Conservation (phyloP, 495 filamentous ascomycete species). For the Hyphodiscus hymeniophilus region DNA sequence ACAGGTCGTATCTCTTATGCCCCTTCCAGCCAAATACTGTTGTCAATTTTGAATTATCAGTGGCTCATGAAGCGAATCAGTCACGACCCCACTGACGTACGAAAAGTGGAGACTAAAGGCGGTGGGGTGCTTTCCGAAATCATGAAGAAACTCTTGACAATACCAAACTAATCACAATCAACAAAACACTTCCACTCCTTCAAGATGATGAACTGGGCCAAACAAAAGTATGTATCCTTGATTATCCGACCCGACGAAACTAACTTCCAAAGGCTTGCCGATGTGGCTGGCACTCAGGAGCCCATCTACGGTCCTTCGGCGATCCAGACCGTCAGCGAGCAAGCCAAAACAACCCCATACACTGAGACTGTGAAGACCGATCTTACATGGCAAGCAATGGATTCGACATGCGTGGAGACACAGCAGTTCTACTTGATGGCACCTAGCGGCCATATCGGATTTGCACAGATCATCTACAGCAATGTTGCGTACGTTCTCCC, state of each 20-base stretch:
- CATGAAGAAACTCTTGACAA: too few species aligned
- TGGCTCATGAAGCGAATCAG: not conserved
- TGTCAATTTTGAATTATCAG: too few species aligned
- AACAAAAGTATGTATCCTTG: slow-evolving; percentile 50
- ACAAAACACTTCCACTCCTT: slow-evolving; percentile 4
- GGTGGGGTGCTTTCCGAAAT: slow-evolving; percentile 9
- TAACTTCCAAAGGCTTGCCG: slow-evolving; percentile 58
- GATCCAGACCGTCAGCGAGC: slow-evolving; percentile 74
- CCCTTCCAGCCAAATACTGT: too few species aligned
- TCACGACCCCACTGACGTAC: slow-evolving; percentile 14
- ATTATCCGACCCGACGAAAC: not conserved
- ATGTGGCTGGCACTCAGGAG: slow-evolving; percentile 90
- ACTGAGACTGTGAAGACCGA: slow-evolving; percentile 70
- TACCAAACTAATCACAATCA: slow-evolving; percentile 10
- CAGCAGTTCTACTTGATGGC: slow-evolving; percentile 88
- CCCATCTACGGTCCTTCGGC: slow-evolving; percentile 91
- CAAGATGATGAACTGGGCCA: slow-evolving; percentile 55
- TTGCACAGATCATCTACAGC: slow-evolving; percentile 93
- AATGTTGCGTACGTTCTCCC: slow-evolving; percentile 70
- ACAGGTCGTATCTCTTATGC: too few species aligned
- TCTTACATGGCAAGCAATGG: slow-evolving; percentile 71
- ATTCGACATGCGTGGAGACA: slow-evolving; percentile 89
- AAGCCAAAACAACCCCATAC: slow-evolving; percentile 71
- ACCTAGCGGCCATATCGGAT: slow-evolving; percentile 64
- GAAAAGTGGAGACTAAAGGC: not conserved